Conservation (phyloP, 257 asterid species). For the Knoxia roxburghii region DNA sequence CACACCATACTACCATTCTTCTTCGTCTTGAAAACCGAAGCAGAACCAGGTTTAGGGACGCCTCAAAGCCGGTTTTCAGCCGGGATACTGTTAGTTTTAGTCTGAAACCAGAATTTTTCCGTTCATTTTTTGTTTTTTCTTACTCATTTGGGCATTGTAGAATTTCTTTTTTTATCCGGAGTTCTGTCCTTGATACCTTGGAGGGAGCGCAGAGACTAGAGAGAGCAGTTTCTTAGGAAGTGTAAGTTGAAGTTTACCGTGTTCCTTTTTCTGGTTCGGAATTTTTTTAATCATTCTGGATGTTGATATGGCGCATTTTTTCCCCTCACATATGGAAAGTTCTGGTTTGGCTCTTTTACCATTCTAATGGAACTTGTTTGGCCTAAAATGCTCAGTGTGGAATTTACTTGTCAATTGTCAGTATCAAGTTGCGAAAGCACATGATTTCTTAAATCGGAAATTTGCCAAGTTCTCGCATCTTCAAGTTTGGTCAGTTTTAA, state of each 20-base stretch:
- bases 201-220: slow-evolving; percentile 4
- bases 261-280: neutral
- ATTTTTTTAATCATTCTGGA: slow-evolving; percentile 13
- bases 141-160: slow-evolving; percentile 1
- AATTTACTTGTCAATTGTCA: neutral
- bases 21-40: neutral
- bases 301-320: too few species aligned
- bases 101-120: slow-evolving; percentile 3
- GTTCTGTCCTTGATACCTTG: neutral
- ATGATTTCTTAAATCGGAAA: neutral
- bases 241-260: slow-evolving; percentile 3
- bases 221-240: slow-evolving; percentile 14
- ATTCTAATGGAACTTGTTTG: neutral
- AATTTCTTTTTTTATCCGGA: neutral
- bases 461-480: neutral
- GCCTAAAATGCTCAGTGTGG: neutral
- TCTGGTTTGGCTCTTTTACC: slow-evolving; percentile 5
- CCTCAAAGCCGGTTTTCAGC: slow-evolving; percentile 10
- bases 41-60: slow-evolving; percentile 4
- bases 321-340: slow-evolving; percentile 23
- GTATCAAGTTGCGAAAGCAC: neutral
- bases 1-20: neutral
- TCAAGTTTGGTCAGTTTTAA: slow-evolving; percentile 1
- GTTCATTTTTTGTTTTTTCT: neutral
- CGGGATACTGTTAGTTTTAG: neutral